Base-by-base conservation (phyloP, 2,329 filamentous ascomycete genomes). In the Aspergillus vadensis region DNA sequence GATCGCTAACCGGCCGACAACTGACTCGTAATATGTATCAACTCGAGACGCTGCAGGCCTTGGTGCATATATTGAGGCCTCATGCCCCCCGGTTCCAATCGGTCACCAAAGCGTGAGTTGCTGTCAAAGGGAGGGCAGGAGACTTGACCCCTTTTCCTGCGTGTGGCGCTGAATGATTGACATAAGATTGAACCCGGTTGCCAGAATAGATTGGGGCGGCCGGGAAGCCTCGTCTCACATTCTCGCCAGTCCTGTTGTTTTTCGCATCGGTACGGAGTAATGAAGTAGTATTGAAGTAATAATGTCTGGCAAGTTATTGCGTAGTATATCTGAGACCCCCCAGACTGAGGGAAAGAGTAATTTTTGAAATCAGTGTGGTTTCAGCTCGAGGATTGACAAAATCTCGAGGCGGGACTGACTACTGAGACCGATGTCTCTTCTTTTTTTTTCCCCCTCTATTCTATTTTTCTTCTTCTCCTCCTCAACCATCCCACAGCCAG, bases 111-210 rank as follows among this genome's bases (percentile, higher is more conserved):
- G 36, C 21, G 47, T 21, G 21, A 48, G 44, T 49, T 49, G 44
- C n/a, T 50, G 47, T 27, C n/a, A 27, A 50, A 50, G 25, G 47
- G 27, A 50, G 25, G 25, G 27, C 19, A 38, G 54, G 43, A 30
- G 27, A 57, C 30, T 38, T 17, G n/a, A 21, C 58, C 61, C 61
- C 61, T 58, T 58, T 63, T 60, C 51, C 27, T 48, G 53, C 25
- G 50, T 25, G 62, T 64, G 62, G 62, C 62, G 62, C 52, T 60
- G 55, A 41, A 64, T 62, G 62, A 62, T 64, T 64, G 62, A 38
- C 59, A 50, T 61, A 54, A 55, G 55, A 60, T 58, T 59, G 62
- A 44, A 49, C 39, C 51, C 51, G 56, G 52, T 39, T 53, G 55
- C 39, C 39, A 39, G 23, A 21, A 25, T 25, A 36, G 32, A 56